phyloP scores from a whole-genome alignment of 805 yeast genomes.

The Candida koratica region DNA sequence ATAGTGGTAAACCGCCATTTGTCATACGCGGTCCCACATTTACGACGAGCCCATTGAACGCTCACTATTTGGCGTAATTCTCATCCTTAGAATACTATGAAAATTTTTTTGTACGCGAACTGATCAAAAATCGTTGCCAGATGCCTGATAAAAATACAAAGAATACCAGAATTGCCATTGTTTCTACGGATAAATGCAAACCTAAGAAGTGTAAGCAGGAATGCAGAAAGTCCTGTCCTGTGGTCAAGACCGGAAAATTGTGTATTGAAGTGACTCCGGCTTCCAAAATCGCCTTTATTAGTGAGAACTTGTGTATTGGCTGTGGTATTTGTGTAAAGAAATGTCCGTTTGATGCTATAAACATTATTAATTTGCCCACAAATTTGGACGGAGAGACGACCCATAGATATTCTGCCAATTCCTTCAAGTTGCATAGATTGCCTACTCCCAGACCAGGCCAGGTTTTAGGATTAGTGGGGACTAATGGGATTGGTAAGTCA shows the following conservation, averaged over 20 bases:
- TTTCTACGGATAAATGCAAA: slow-evolving; percentile 89
- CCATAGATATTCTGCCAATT: slow-evolving; percentile 96
- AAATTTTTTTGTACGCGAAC: slow-evolving; percentile 9
- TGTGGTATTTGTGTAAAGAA: slow-evolving; percentile 99
- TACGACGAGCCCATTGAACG: background rate
- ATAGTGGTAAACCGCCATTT: too few relatives aligned
- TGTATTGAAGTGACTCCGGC: slow-evolving; percentile 95
- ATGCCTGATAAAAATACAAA: slow-evolving; percentile 34
- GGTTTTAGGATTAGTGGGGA: slow-evolving; percentile 95
- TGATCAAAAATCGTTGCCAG: slow-evolving; percentile 4
- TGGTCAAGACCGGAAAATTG: slow-evolving; percentile 93
- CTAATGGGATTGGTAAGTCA: slow-evolving; percentile 98
- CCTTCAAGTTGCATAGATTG: slow-evolving; percentile 92
- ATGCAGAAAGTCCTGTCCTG: slow-evolving; percentile 96
- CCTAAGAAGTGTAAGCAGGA: slow-evolving; percentile 99
- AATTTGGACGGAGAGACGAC: slow-evolving; percentile 89
- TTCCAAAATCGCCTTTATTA: slow-evolving; percentile 88
- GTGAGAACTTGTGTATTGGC: slow-evolving; percentile 93
- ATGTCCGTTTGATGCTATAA: slow-evolving; percentile 97
- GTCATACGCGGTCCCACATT: too few relatives aligned
- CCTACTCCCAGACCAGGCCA: slow-evolving; percentile 99
- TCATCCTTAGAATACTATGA: slow-evolving; percentile 1
- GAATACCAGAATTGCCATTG: slow-evolving; percentile 87
- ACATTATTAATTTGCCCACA: slow-evolving; percentile 93
- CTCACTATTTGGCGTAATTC: slow-evolving; percentile 2